Conservation (phyloP, 1,284 basidiomycete genomes). For the Ceratobasidium sp. region DNA sequence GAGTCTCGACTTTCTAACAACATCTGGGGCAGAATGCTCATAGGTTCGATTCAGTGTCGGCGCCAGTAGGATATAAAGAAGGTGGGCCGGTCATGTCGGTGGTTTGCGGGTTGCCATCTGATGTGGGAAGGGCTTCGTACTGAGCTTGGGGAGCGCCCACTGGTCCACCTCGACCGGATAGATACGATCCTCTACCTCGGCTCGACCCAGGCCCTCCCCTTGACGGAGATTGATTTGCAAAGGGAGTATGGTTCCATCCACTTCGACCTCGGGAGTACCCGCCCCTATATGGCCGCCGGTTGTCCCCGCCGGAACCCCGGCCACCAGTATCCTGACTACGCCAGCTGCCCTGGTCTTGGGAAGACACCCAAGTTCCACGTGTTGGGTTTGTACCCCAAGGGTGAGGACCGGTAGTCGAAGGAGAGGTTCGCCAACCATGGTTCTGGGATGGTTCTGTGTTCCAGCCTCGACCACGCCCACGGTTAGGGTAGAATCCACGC, state of each 20-base stretch:
- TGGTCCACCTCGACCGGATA: background rate
- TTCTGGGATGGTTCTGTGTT: background rate
- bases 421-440: background rate
- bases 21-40: background rate
- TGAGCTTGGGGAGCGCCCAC: background rate
- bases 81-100: background rate
- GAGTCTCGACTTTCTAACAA: background rate
- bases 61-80: background rate
- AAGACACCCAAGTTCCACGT: background rate
- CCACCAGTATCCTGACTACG: background rate
- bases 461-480: background rate
- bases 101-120: background rate
- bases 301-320: slow-evolving; percentile 11
- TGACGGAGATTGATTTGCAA: background rate
- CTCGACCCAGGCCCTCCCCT: background rate
- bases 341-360: background rate
- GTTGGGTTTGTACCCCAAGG: slow-evolving; percentile 2
- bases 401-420: slow-evolving; percentile 1
- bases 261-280: background rate
- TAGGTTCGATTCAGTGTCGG: background rate
- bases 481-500: slow-evolving; percentile 1
- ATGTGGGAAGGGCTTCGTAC: too few relatives aligned
- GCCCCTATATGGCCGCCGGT: slow-evolving; percentile 7
- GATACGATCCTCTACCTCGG: background rate
- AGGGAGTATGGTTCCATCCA: slow-evolving; percentile 1